phyloP scores from a whole-genome alignment of 1,139 yeast genomes.

The Saccharomyces pastorianus region DNA sequence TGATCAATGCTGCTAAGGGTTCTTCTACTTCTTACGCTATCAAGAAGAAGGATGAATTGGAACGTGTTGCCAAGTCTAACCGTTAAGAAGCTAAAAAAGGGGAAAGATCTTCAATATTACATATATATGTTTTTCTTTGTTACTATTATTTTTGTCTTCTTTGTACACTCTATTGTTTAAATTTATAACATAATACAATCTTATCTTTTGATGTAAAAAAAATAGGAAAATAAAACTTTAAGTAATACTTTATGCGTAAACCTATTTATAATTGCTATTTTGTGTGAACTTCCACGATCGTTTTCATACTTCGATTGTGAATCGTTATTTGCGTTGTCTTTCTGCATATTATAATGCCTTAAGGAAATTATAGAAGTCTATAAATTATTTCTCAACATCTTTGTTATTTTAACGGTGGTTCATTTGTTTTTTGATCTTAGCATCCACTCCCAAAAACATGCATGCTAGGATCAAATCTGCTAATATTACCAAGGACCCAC shows the following conservation, averaged over 20 bases:
- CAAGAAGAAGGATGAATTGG: conserved; percentile 99
- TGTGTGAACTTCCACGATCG: background rate
- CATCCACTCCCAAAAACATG: conserved; percentile 30
- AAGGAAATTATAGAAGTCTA: no score
- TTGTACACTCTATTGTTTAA: conserved; percentile 2
- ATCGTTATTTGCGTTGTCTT: background rate
- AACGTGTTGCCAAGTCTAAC: conserved; percentile 99
- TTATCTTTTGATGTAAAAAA: conserved; percentile 1
- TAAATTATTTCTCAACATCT: no score
- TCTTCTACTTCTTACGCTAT: conserved; percentile 99
- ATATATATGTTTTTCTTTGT: background rate
- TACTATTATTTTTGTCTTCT: background rate
- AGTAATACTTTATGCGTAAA: background rate
- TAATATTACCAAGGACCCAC: conserved; percentile 45
- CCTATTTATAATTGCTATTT: conserved; percentile 1
- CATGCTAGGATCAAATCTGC: conserved; percentile 32
- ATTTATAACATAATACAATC: conserved; percentile 1
- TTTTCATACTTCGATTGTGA: no score
- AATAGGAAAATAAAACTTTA: background rate
- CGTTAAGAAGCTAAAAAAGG: conserved; percentile 53
- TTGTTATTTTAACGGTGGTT: background rate
- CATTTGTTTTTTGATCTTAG: conserved; percentile 12
- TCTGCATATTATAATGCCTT: background rate
- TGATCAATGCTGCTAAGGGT: conserved; percentile 99
- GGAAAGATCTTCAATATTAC: background rate